Evolutionary conservation across 2,329 filamentous ascomycete genomes (phyloP), one percentile per base, ranked within the genome.

Genomic region (Helotiales sp.): DNA sequence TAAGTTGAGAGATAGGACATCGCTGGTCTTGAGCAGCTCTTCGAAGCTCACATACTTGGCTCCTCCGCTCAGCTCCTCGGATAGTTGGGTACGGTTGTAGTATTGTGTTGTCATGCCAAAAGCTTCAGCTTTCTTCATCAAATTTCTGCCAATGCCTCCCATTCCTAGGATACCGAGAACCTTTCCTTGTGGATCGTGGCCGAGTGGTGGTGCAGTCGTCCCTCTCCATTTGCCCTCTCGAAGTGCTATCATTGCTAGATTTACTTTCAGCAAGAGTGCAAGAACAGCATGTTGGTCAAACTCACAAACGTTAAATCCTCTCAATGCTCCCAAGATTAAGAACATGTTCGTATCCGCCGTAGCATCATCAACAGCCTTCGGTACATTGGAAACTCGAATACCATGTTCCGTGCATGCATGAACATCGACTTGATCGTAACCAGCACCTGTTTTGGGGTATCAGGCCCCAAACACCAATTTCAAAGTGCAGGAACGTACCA

Each of bases 321-420:
- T 82, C 59, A 96, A 78, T 8, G 90, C 88, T 15, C 91, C 91
- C 48, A 96, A 78, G 62, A 96, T 86, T 3, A 96, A 79, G 71
- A 91, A 96, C 70, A 96, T 86, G 68, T 83, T 88, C 7, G 86
- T 81, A 72, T 96, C 91, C 55, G 91, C 91, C 0, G 91, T 96
- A 34, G 90, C 85, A 71, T 95, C 89, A 72, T 95, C 87, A 42
- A 92, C 89, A 27, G 89, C 88, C 0, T 83, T 86, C n/a, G 90
- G 91, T 1, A 89, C 87, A 73, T 96, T 95, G 63, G 89, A 91
- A 31, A 96, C 88, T 40, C 77, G 80, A 63, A 96, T 81, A 24
- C 78, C 77, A 53, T 84, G 84, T 1, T 78, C 77, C 9, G 85
- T 88, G 77, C 90, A 93, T 36, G 88, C 87, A 47, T 81, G 72